Conservation (phyloP, 1,284 basidiomycete species). For the Laetiporus sulphureus region DNA sequence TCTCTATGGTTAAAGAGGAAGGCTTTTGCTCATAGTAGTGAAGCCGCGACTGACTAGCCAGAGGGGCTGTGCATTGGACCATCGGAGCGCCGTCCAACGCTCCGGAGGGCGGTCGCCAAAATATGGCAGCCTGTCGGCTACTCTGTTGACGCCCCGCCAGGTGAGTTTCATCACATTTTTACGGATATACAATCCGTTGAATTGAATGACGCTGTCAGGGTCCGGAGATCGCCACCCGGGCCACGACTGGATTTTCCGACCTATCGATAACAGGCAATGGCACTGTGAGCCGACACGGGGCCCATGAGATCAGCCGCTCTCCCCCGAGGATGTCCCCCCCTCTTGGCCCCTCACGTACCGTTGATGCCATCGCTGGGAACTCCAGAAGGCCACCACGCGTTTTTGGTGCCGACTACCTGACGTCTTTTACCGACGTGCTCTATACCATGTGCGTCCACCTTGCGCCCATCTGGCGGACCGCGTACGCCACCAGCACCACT, state of each 20-base stretch:
- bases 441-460: slow-evolving; percentile 3
- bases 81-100: no score
- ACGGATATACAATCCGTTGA: background rate
- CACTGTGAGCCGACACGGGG: slow-evolving; percentile 1
- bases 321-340: no score
- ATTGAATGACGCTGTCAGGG: background rate
- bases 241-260: background rate
- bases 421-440: background rate
- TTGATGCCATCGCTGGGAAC: background rate
- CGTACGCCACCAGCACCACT: no score
- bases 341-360: no score
- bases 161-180: slow-evolving; percentile 2
- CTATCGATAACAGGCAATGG: slow-evolving; percentile 8
- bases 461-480: background rate
- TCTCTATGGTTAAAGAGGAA: no score
- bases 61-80: no score
- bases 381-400: background rate
- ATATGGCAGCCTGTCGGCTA: no score
- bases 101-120: no score
- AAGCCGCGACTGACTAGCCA: no score
- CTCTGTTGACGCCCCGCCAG: slow-evolving; percentile 2
- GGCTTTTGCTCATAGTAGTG: no score
- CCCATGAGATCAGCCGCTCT: no score
- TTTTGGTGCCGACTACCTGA: background rate
- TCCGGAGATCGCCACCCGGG: slow-evolving; percentile 5